These are phyloP conservation scores for Penicillium sp. DNA, from an alignment of 2,329 filamentous ascomycete genomes.

Conservation along the genomic window DNA sequence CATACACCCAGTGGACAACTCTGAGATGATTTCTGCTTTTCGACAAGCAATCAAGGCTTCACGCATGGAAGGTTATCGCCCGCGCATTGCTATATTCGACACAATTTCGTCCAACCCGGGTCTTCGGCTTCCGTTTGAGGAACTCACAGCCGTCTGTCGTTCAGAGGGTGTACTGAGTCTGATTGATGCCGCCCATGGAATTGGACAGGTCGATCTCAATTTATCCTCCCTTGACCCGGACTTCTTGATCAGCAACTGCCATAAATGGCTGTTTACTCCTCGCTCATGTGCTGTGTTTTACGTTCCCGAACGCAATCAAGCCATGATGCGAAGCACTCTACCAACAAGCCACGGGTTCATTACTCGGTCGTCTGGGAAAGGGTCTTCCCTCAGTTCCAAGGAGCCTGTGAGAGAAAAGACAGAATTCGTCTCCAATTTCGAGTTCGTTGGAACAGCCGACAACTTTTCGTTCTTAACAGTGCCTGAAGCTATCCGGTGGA, in stretches of 20 bases:
- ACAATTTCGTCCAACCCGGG: conserved; percentile 72
- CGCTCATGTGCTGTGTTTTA: conserved; percentile 75
- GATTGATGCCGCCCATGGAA: conserved; percentile 75
- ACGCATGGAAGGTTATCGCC: conserved; percentile 9
- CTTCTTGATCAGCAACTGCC: conserved; percentile 77
- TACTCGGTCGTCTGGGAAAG: conserved; percentile 32
- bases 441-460: conserved; percentile 71
- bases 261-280: conserved; percentile 80
- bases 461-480: conserved; percentile 66
- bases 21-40: conserved; percentile 52
- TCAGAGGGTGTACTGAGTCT: conserved; percentile 64
- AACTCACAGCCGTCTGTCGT: conserved; percentile 59
- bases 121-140: conserved; percentile 70
- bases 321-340: conserved; percentile 65
- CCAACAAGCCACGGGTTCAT: conserved; percentile 74
- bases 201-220: conserved; percentile 71
- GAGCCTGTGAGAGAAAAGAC: conserved; percentile 42
- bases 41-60: conserved; percentile 9
- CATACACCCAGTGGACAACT: conserved; percentile 66
- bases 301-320: conserved; percentile 70
- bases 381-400: neutral
- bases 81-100: conserved; percentile 69
- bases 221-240: conserved; percentile 66
- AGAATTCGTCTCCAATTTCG: conserved; percentile 64
- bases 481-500: conserved; percentile 66